Conservation (phyloP, 441 rosid species). For the Flueggea neowawraea region DNA sequence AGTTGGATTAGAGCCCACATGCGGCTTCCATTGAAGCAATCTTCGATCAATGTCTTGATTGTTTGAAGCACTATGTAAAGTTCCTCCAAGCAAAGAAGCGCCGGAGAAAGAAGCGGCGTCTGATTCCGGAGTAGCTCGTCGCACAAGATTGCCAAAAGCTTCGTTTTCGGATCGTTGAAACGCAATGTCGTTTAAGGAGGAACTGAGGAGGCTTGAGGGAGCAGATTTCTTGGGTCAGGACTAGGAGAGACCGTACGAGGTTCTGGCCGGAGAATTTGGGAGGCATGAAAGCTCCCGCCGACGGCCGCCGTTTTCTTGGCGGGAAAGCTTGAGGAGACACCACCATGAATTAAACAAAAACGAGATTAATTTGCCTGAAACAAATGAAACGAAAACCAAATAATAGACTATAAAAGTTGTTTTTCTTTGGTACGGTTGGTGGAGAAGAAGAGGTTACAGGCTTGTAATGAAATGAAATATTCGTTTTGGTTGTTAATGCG, state of each 20-base stretch:
- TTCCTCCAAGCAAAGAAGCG: slow-evolving; percentile 75
- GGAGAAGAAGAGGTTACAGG: too few species aligned
- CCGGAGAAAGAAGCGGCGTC: slow-evolving; percentile 27
- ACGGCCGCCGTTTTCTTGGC: slow-evolving; percentile 68
- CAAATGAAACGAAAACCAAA: too few species aligned
- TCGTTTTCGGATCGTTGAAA: slow-evolving; percentile 53
- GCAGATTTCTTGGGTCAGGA: slow-evolving; percentile 59
- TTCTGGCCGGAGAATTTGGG: slow-evolving; percentile 48
- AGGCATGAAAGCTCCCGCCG: slow-evolving; percentile 52
- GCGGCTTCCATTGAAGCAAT: slow-evolving; percentile 61
- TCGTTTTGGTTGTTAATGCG: too few species aligned
- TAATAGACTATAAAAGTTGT: too few species aligned
- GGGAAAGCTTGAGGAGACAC: slow-evolving; percentile 51
- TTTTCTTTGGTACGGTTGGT: too few species aligned
- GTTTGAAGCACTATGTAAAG: slow-evolving; percentile 70
- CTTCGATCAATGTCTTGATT: slow-evolving; percentile 63
- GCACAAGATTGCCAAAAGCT: slow-evolving; percentile 55
- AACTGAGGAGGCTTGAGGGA: slow-evolving; percentile 44
- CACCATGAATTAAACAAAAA: slow-evolving; percentile 33
- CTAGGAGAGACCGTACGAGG: slow-evolving; percentile 50
- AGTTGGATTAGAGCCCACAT: slow-evolving; percentile 70
- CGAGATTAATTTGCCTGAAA: too few species aligned
- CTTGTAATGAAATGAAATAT: too few species aligned
- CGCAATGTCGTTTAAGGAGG: slow-evolving; percentile 42
- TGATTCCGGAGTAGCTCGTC: slow-evolving; percentile 60